Conservation (phyloP, 805 yeast species). For the Wickerhamomyces ciferrii region DNA sequence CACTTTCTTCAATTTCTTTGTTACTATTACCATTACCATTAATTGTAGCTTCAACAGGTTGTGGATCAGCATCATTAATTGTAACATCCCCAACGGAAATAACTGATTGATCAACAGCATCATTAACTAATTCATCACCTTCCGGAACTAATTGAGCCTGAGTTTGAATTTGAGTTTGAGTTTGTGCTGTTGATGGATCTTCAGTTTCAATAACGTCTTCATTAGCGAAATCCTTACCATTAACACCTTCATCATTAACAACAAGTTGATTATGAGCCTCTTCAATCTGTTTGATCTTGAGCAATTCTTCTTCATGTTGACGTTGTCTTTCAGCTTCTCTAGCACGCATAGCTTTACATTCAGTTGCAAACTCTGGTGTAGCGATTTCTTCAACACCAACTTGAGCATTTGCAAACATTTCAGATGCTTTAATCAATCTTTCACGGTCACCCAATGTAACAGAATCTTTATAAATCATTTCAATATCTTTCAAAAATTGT, state of each 20-base stretch:
- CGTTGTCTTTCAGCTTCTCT: conserved; percentile 58
- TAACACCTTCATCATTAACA: neutral
- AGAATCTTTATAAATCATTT: conserved; percentile 78
- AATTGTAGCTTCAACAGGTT: neutral
- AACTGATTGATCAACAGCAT: neutral
- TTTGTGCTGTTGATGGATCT: too few species aligned
- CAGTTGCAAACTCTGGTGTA: conserved; percentile 61
- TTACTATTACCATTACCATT: neutral
- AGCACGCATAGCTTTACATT: conserved; percentile 67
- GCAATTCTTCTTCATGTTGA: conserved; percentile 29
- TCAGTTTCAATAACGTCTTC: neutral
- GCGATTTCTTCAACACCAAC: conserved; percentile 91
- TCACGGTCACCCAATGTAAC: conserved; percentile 77
- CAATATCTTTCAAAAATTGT: conserved; percentile 82
- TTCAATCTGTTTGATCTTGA: conserved; percentile 8
- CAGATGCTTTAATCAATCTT: conserved; percentile 74
- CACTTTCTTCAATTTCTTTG: neutral
- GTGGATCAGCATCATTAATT: neutral
- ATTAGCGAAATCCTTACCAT: neutral
- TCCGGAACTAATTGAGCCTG: too few species aligned
- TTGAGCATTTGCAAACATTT: conserved; percentile 94
- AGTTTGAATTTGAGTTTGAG: neutral
- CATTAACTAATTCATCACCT: neutral
- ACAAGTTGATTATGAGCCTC: conserved; percentile 4
- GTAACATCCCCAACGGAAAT: neutral